These are phyloP conservation scores for Blastomyces silverae DNA, from an alignment of 2,329 filamentous ascomycete species.

Conservation along the genomic window DNA sequence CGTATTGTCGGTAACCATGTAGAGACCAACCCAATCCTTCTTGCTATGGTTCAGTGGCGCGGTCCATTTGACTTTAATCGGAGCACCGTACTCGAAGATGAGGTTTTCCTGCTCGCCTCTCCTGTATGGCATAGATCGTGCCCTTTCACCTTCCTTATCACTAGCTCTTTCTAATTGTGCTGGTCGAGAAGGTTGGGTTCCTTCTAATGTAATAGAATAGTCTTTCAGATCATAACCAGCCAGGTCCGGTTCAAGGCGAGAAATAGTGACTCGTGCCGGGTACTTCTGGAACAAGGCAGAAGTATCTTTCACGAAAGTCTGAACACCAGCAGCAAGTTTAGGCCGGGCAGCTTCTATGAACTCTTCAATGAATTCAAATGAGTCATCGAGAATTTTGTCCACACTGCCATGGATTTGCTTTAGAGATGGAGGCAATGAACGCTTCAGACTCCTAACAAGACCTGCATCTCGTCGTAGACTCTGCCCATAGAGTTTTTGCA, in stretches of 20 bases:
- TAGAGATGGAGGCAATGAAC: constrained; percentile 74
- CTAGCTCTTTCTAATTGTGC: constrained; percentile 55
- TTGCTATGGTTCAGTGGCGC: constrained; percentile 81
- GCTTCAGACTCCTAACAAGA: constrained; percentile 82
- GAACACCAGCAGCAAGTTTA: constrained; percentile 78
- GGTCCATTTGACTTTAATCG: constrained; percentile 83
- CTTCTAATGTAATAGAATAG: constrained; percentile 70
- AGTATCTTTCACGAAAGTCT: constrained; percentile 80
- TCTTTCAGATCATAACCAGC: constrained; percentile 71
- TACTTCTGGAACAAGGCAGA: constrained; percentile 83
- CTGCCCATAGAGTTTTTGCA: constrained; percentile 93
- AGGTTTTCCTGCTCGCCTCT: constrained; percentile 62
- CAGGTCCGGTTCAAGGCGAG: constrained; percentile 68
- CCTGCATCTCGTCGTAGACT: constrained; percentile 80
- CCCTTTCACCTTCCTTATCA: constrained; percentile 66
- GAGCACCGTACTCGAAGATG: constrained; percentile 80
- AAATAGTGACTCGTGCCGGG: constrained; percentile 76
- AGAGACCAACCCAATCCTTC: constrained; percentile 92
- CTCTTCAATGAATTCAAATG: constrained; percentile 83
- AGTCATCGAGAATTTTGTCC: constrained; percentile 78
- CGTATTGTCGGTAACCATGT: constrained; percentile 90
- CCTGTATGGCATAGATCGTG: constrained; percentile 57
- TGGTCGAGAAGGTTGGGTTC: constrained; percentile 50
- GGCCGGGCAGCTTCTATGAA: constrained; percentile 78
- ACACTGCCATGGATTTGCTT: constrained; percentile 78